Conservation (phyloP, 2,329 filamentous ascomycete species). For the Colletotrichum brevisporum region DNA sequence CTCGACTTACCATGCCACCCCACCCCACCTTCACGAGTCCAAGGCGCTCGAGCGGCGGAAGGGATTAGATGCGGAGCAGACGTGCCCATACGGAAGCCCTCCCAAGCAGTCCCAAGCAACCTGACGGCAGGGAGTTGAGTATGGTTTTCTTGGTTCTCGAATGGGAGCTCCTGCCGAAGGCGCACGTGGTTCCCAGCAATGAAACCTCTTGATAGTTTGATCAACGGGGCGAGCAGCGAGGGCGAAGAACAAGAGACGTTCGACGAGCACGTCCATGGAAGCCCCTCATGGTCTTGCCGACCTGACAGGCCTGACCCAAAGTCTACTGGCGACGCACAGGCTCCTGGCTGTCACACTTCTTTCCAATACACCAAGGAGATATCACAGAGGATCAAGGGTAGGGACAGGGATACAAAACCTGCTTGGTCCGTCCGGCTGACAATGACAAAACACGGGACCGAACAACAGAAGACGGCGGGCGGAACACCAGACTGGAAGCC, state of each 20-base stretch:
- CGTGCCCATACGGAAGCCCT: constrained; percentile 4
- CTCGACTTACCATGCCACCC: constrained; percentile 22
- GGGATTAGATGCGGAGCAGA: constrained; percentile 27
- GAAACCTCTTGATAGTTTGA: constrained; percentile 30
- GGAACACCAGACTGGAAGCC: constrained; percentile 14
- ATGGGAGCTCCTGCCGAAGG: constrained; percentile 29
- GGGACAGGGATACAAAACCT: constrained; percentile 38
- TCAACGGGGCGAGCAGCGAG: constrained; percentile 24
- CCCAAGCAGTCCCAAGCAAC: constrained; percentile 13
- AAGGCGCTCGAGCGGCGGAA: constrained; percentile 29
- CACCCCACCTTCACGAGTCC: constrained; percentile 29
- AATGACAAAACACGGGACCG: constrained; percentile 21
- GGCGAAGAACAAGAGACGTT: neutral
- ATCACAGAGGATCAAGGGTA: constrained; percentile 29
- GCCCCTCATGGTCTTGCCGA: constrained; percentile 13
- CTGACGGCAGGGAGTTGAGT: constrained; percentile 5
- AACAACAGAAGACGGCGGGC: neutral
- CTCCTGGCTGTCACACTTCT: constrained; percentile 34
- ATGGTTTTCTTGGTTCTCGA: constrained; percentile 12
- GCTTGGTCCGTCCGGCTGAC: constrained; percentile 23
- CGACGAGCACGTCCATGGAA: constrained; percentile 4
- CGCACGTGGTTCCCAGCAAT: constrained; percentile 28
- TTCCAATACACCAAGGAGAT: constrained; percentile 25
- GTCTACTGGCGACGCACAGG: constrained; percentile 37
- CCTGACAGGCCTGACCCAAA: constrained; percentile 31